Percentiles rank a stretch among this genome's conserved stretches.
Evolutionary conservation across 768 basidiomycete genomes (phyloP).

Genomic region (Kwoniella dejecticola): DNA sequence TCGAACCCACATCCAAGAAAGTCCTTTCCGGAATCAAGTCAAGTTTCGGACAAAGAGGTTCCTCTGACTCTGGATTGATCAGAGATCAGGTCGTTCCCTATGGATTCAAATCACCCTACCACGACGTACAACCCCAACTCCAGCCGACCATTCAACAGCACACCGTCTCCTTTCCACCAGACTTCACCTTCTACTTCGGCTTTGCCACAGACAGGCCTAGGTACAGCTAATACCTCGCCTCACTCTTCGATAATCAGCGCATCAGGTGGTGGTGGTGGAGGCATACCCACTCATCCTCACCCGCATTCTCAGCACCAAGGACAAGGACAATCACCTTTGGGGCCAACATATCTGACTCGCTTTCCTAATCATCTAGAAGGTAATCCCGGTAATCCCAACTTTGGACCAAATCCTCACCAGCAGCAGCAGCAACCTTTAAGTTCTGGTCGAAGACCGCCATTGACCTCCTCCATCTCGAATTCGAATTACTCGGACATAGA

Average conservation of each 20-base stretch:
- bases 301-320: not conserved
- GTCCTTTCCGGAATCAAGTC: too few relatives aligned
- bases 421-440: not conserved
- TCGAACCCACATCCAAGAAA: too few relatives aligned
- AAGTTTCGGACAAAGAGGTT: not conserved
- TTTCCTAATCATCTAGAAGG: conserved; percentile 6
- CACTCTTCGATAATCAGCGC: conserved; percentile 2
- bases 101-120: not conserved
- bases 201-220: not conserved
- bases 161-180: conserved; percentile 11
- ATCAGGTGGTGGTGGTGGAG: too few relatives aligned
- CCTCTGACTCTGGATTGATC: not conserved
- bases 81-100: not conserved
- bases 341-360: conserved; percentile 18
- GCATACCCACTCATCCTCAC: not conserved
- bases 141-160: not conserved
- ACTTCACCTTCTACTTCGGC: conserved; percentile 5
- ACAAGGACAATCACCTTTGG: conserved; percentile 14
- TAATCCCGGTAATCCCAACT: not conserved
- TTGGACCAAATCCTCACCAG: not conserved
- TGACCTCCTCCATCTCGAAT: not conserved
- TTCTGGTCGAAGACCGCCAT: not conserved
- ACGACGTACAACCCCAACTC: not conserved
- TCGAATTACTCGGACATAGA: conserved; percentile 3
- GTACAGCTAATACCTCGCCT: conserved; percentile 8